Conservation (phyloP, 2,329 filamentous ascomycete genomes). For the Emydomyces testavorans region DNA sequence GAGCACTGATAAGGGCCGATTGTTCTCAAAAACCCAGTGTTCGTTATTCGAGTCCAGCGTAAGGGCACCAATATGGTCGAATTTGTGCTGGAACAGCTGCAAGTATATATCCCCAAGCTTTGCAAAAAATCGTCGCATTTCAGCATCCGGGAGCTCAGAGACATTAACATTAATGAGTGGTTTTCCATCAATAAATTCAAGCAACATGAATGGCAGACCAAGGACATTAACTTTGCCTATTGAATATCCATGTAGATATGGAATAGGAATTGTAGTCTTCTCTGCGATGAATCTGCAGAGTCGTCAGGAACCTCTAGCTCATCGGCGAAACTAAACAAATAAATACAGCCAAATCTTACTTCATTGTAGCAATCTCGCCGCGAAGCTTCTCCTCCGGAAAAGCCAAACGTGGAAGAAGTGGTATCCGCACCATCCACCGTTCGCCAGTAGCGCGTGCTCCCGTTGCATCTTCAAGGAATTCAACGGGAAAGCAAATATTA, state of each 20-base stretch:
- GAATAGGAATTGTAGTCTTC: conserved; percentile 18
- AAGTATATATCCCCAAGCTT: conserved; percentile 11
- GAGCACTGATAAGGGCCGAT: conserved; percentile 5
- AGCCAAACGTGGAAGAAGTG: conserved; percentile 11
- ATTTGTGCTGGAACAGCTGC: conserved; percentile 10
- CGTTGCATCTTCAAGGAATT: background rate
- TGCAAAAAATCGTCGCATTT: background rate
- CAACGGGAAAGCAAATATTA: background rate
- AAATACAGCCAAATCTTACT: conserved; percentile 1
- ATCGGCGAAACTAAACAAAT: background rate
- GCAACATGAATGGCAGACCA: conserved; percentile 9
- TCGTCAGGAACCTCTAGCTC: background rate
- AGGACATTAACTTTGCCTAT: conserved; percentile 9
- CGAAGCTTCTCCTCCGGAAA: conserved; percentile 12
- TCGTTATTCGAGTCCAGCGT: conserved; percentile 8
- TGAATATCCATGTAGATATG: conserved; percentile 13
- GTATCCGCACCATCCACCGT: conserved; percentile 13
- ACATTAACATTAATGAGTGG: conserved; percentile 1
- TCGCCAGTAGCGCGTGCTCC: background rate
- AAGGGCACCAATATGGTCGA: conserved; percentile 10
- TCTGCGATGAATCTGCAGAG: conserved; percentile 15
- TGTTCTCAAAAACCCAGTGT: conserved; percentile 9
- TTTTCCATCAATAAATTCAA: conserved; percentile 10
- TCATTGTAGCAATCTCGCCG: conserved; percentile 10
- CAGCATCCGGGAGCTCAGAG: background rate